Evolutionary conservation across 306 rosid species (phyloP).

Genomic region (Leucaena leucocephala): DNA sequence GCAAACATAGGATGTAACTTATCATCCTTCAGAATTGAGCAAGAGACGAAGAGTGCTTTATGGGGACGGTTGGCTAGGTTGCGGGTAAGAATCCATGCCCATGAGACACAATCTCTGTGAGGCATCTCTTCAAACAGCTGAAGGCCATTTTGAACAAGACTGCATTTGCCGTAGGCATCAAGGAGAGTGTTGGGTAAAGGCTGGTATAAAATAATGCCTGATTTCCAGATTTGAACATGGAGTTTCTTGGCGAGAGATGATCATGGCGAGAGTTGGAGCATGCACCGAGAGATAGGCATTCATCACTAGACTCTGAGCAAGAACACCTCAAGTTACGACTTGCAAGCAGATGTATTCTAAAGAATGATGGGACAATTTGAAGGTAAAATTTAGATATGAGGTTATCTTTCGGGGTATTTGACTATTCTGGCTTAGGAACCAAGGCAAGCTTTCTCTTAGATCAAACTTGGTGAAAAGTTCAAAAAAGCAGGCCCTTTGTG

Average conservation of each 20-base stretch:
- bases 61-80: conserved; percentile 63
- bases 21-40: conserved; percentile 41
- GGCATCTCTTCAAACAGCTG: conserved; percentile 76
- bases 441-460: conserved; percentile 39
- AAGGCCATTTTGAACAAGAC: conserved; percentile 58
- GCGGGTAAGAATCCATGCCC: conserved; percentile 80
- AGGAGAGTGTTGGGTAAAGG: conserved; percentile 74
- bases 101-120: conserved; percentile 58
- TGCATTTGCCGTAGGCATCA: conserved; percentile 59
- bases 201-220: conserved; percentile 42
- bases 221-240: conserved; percentile 66
- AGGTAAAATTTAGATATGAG: conserved; percentile 21
- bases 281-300: conserved; percentile 54
- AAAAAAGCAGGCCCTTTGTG: neutral
- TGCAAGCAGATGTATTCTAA: conserved; percentile 4
- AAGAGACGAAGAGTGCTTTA: conserved; percentile 50
- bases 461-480: no score
- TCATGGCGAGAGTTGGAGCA: conserved; percentile 49
- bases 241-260: conserved; percentile 47
- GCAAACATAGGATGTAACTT: conserved; percentile 69
- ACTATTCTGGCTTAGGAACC: conserved; percentile 28
- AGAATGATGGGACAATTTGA: conserved; percentile 32
- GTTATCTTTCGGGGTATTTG: conserved; percentile 31
- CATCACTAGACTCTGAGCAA: conserved; percentile 21
- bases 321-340: neutral